phyloP scores from a whole-genome alignment of 2,329 filamentous ascomycete species.

The Ilyonectria robusta region DNA sequence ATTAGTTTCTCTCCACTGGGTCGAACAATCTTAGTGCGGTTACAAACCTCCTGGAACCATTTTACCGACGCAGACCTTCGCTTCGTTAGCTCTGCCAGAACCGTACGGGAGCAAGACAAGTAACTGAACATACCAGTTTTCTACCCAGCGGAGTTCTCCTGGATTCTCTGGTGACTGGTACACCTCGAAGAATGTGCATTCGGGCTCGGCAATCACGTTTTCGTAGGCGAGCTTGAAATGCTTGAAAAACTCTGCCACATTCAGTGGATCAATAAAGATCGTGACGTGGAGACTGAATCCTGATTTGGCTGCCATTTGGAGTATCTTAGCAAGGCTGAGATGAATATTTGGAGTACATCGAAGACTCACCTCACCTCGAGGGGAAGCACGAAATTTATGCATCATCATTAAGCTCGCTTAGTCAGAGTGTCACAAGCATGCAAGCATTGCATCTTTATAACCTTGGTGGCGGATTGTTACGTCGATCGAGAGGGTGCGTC shows the following conservation, averaged over 20 bases:
- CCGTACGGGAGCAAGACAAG: constrained; percentile 7
- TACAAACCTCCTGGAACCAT: too few relatives aligned
- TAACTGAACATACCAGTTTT: constrained; percentile 20
- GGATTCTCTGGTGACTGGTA: constrained; percentile 26
- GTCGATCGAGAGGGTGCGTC: too few relatives aligned
- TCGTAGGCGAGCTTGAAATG: constrained; percentile 24
- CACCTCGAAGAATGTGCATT: constrained; percentile 31
- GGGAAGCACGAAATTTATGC: too few relatives aligned
- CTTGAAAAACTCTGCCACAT: constrained; percentile 21
- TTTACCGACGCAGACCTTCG: too few relatives aligned
- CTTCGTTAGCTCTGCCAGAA: not conserved
- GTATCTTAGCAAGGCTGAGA: too few relatives aligned
- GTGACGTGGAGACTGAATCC: constrained; percentile 22
- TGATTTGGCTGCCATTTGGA: not conserved
- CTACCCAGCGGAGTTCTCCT: constrained; percentile 18
- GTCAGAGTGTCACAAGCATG: too few relatives aligned
- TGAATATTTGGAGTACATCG: too few relatives aligned
- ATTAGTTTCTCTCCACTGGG: not conserved
- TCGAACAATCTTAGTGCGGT: too few relatives aligned
- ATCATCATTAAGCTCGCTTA: too few relatives aligned
- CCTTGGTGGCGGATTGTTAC: too few relatives aligned
- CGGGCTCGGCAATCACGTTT: constrained; percentile 19
- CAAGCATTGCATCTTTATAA: too few relatives aligned
- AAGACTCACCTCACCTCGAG: too few relatives aligned
- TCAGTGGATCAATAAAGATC: constrained; percentile 44